A percentile compares a stretch with the other conserved stretches of the same genome.
Evolutionary conservation across 106 monocot species (phyloP).

Genomic region (Dactylorhiza incarnata): DNA sequence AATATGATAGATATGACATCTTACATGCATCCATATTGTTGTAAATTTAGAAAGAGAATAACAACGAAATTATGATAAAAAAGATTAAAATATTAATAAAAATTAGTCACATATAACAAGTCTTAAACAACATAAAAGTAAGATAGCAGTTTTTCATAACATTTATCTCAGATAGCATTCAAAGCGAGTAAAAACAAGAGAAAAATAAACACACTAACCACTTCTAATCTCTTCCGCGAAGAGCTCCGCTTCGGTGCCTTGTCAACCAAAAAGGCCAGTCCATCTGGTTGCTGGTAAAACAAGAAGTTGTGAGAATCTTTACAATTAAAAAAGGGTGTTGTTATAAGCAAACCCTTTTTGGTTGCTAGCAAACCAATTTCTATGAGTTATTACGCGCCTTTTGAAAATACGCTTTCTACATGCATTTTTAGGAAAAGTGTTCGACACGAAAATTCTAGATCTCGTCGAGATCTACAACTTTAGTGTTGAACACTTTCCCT

Average conservation of each 20-base stretch:
- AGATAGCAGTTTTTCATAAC: background rate
- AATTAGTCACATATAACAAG: background rate
- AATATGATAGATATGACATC: background rate
- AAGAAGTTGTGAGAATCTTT: background rate
- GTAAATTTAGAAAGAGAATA: background rate
- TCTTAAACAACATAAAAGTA: background rate
- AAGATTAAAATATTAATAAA: background rate
- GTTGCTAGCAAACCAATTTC: no score
- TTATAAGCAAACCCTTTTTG: no score
- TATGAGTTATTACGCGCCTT: no score
- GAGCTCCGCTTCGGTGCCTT: background rate
- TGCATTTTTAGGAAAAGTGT: no score
- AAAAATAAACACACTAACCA: slow-evolving; percentile 7
- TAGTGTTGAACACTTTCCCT: no score
- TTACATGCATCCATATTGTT: background rate
- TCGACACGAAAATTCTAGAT: no score
- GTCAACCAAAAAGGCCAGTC: slow-evolving; percentile 4
- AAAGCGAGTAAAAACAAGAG: background rate
- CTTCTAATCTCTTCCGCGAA: slow-evolving; percentile 1
- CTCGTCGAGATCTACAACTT: no score
- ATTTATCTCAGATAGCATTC: background rate
- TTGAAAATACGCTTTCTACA: no score
- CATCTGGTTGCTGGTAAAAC: slow-evolving; percentile 11
- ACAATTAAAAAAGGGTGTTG: background rate
- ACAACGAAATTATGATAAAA: background rate